Evolutionary conservation across 2,329 filamentous ascomycete species (phyloP).

Genomic region (Beauveria caledonica): DNA sequence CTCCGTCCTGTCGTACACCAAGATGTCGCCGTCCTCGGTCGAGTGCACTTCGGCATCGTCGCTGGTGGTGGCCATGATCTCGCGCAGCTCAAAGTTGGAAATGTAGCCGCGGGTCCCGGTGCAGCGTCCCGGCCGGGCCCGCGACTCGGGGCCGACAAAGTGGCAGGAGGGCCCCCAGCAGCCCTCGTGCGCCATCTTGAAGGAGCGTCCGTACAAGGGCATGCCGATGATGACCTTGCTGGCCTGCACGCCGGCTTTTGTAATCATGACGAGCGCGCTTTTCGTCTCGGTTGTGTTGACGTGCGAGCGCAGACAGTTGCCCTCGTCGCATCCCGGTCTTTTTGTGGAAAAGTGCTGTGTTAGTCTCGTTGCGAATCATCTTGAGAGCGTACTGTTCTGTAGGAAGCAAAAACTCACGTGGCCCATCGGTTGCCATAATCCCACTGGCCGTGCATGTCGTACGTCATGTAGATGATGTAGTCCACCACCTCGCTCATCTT

Average conservation of each 20-base stretch:
- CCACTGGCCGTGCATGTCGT: constrained; percentile 67
- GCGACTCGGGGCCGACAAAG: constrained; percentile 19
- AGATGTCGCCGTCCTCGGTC: constrained; percentile 16
- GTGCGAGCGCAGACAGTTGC: constrained; percentile 29
- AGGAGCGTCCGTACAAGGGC: constrained; percentile 23
- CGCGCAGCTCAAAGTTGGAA: constrained; percentile 22
- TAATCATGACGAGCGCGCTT: constrained; percentile 28
- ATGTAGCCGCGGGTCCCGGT: constrained; percentile 20
- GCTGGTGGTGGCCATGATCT: constrained; percentile 15
- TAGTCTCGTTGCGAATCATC: no score
- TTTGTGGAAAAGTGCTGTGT: background rate
- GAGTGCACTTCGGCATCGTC: background rate
- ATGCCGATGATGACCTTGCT: constrained; percentile 24
- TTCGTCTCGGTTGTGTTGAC: constrained; percentile 32
- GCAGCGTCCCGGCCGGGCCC: constrained; percentile 20
- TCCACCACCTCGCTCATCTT: constrained; percentile 42
- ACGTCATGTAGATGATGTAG: constrained; percentile 59
- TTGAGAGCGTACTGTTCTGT: background rate
- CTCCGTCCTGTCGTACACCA: constrained; percentile 17
- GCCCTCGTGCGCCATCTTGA: constrained; percentile 19
- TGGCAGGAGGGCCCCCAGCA: constrained; percentile 19
- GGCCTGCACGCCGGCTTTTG: constrained; percentile 26
- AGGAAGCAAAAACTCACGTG: background rate
- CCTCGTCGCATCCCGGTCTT: constrained; percentile 19
- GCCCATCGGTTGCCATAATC: constrained; percentile 21